phyloP scores from a whole-genome alignment of 2,329 filamentous ascomycete genomes.

The Aspergillus melleus region DNA sequence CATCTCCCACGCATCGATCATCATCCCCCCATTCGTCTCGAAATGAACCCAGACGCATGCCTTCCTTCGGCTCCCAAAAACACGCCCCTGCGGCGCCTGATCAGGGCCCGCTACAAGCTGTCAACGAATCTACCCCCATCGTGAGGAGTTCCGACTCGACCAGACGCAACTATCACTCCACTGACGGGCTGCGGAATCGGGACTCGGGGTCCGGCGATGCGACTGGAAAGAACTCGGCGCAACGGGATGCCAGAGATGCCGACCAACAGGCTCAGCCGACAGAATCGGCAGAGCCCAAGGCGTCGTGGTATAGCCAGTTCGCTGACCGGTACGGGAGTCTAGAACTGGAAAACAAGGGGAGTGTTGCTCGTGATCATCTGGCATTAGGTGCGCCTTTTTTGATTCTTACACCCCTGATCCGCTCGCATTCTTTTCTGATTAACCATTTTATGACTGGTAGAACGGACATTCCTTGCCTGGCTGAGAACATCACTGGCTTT shows the following conservation, averaged over 20 bases:
- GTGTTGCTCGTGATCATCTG: slow-evolving; percentile 65
- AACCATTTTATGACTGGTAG: slow-evolving; percentile 34
- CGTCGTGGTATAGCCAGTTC: slow-evolving; percentile 49
- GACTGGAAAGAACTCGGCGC: slow-evolving; percentile 11
- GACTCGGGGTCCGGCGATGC: slow-evolving; percentile 13
- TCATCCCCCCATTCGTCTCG: slow-evolving; percentile 21
- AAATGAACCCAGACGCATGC: slow-evolving; percentile 19
- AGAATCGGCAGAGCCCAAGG: slow-evolving; percentile 17
- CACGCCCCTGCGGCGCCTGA: slow-evolving; percentile 19
- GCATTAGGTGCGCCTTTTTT: slow-evolving; percentile 53
- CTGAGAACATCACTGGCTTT: slow-evolving; percentile 66
- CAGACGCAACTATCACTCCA: slow-evolving; percentile 35
- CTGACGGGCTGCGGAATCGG: slow-evolving; percentile 22
- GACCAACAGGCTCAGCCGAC: slow-evolving; percentile 5
- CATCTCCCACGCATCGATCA: slow-evolving; percentile 23
- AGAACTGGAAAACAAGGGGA: slow-evolving; percentile 67
- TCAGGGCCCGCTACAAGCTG: slow-evolving; percentile 16
- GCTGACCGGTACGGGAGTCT: slow-evolving; percentile 62
- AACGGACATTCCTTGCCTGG: slow-evolving; percentile 69
- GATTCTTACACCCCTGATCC: background rate
- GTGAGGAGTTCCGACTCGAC: slow-evolving; percentile 23
- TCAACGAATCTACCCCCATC: slow-evolving; percentile 36
- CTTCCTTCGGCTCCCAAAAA: slow-evolving; percentile 23
- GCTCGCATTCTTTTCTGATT: background rate
- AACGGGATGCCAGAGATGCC: slow-evolving; percentile 6